These are phyloP conservation scores for Penicillium sp. DNA, from an alignment of 2,329 filamentous ascomycete species.

Conservation along the genomic window DNA sequence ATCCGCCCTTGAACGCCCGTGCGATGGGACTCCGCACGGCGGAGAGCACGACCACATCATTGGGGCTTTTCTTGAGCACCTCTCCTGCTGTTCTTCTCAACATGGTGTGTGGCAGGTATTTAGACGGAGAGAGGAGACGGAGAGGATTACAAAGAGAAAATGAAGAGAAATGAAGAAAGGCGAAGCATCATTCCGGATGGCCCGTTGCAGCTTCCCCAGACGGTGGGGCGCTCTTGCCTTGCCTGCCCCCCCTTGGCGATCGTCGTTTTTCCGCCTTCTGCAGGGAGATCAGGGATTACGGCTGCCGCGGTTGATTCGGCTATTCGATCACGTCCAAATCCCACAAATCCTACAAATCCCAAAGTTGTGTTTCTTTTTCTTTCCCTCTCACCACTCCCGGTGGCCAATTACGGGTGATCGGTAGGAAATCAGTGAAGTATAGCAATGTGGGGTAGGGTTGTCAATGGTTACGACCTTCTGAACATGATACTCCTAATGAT, in stretches of 20 bases:
- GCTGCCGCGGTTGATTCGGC: not conserved
- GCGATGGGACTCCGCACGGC: constrained; percentile 83
- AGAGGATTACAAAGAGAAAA: too few species aligned
- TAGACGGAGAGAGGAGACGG: not conserved
- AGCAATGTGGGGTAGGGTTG: constrained; percentile 1
- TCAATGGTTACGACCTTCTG: too few species aligned
- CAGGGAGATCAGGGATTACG: too few species aligned
- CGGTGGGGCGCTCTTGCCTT: too few species aligned
- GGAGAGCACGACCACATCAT: constrained; percentile 92
- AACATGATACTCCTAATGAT: too few species aligned
- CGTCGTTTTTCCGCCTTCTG: not conserved
- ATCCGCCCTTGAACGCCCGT: constrained; percentile 84
- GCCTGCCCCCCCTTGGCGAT: constrained; percentile 5
- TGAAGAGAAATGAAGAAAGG: too few species aligned
- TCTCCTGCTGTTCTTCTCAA: constrained; percentile 17
- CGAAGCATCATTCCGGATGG: not conserved
- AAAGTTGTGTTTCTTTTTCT: not conserved
- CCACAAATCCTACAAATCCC: too few species aligned
- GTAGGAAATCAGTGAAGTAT: not conserved
- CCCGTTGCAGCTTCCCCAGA: not conserved
- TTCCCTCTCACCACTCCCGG: not conserved
- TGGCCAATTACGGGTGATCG: not conserved
- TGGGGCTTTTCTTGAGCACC: constrained; percentile 69
- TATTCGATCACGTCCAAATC: not conserved
- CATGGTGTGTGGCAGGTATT: too few species aligned